Conservation (phyloP, 257 asterid genomes). For the Misopates orontium region DNA sequence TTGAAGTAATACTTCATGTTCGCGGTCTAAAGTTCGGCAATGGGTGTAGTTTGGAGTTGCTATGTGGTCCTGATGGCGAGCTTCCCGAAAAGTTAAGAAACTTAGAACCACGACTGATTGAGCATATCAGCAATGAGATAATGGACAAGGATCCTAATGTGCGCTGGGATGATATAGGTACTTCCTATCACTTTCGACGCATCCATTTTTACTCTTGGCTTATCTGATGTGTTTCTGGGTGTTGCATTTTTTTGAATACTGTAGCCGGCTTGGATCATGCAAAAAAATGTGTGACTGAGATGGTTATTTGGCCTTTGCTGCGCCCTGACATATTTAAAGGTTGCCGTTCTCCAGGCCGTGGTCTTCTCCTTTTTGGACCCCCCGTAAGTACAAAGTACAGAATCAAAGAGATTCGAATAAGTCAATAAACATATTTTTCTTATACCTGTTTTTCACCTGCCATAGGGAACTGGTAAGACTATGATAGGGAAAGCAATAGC, state of each 20-base stretch:
- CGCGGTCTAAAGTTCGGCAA: constrained; percentile 28
- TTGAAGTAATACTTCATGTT: not conserved
- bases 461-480: constrained; percentile 97
- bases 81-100: constrained; percentile 95
- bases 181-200: not conserved
- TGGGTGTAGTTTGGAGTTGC: constrained; percentile 75
- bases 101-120: constrained; percentile 92
- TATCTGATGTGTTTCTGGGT: constrained; percentile 18
- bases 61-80: constrained; percentile 96
- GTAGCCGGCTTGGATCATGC: constrained; percentile 99
- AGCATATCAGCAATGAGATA: constrained; percentile 97
- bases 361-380: constrained; percentile 99
- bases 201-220: constrained; percentile 24
- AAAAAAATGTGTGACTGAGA: constrained; percentile 95
- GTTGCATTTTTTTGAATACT: constrained; percentile 7
- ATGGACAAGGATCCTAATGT: constrained; percentile 99
- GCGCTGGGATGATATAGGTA: constrained; percentile 97
- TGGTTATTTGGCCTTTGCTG: constrained; percentile 98
- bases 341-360: constrained; percentile 99
- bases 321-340: constrained; percentile 98
- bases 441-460: constrained; percentile 33
- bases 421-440: constrained; percentile 25
- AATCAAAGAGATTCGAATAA: constrained; percentile 8
- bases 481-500: constrained; percentile 99
- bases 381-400: constrained; percentile 66